Base-by-base conservation (phyloP, 495 filamentous ascomycete species). In the Cairneyella variabilis region DNA sequence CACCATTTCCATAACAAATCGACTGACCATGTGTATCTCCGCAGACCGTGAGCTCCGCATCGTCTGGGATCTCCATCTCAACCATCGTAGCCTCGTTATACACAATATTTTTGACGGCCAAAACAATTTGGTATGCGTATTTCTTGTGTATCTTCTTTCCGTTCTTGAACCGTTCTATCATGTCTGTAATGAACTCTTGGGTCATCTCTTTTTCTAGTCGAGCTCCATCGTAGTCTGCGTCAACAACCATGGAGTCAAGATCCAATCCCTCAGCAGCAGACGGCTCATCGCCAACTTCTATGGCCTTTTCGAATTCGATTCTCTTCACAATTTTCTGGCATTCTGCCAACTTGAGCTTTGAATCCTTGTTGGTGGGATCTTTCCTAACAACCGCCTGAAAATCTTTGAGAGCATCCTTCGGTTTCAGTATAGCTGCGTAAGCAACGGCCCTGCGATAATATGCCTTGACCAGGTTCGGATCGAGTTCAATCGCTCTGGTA, bases 61-160 rank as follows among this genome's bases (percentile, higher is more conserved):
- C 91, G 36, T 86, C 69, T 11, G 82, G 77, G 43, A 99, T 83
- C 22, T 86, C 86, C 69, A 91, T 80, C 75, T 99, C 93, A 21
- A 96, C 91, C 93, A 99, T 96, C 1, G 93, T 99, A 22, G 93
- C 82, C 74, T 97, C 93, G 37, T 86, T 80, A 64, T 91, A 90
- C 40, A 96, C 89, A 51, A 97, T 79, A 21, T 95, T 84, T 69
- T 85, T 88, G 56, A 95, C 90, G 23, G 88, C 88, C 58, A 96
- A 73, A 59, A 97, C 74, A 59, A 99, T 99, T 66, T 96, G 89
- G 76, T 91, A 97, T 51, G 88, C 93, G 69, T 96, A 99, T 80
- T 97, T 99, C 75, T 80, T 84, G 69, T 91, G 90, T 51, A 99
- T 76, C 68, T 86, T 90, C 79, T 97, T 96, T 54, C 93, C 92